Percentiles rank a stretch among this genome's conserved stretches.
Conservation (phyloP, 257 asterid species). For the Eucommia ulmoides region DNA sequence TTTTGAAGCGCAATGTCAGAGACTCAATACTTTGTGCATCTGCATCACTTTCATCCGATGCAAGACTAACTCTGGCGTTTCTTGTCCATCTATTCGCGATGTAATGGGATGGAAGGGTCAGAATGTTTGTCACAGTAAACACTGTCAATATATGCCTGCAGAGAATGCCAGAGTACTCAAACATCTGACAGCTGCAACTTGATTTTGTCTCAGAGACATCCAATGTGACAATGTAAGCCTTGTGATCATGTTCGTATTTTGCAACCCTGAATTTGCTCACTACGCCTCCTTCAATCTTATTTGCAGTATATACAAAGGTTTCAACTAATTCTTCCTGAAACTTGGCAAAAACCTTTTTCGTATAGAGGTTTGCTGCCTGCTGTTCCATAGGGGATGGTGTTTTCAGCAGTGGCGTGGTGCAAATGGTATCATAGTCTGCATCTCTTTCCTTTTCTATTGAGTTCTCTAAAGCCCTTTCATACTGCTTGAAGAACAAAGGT, state of each 20-base stretch:
- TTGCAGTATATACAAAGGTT: constrained; percentile 90
- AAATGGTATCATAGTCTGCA: constrained; percentile 65
- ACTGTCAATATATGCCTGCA: constrained; percentile 91
- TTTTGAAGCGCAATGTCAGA: constrained; percentile 49
- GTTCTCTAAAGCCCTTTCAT: constrained; percentile 76
- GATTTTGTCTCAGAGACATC: constrained; percentile 60
- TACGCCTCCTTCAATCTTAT: constrained; percentile 56
- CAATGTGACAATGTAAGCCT: constrained; percentile 52
- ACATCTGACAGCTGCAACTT: constrained; percentile 82
- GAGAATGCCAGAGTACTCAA: constrained; percentile 72
- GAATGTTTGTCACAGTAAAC: constrained; percentile 89
- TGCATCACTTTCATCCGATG: constrained; percentile 38
- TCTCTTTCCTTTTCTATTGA: constrained; percentile 71
- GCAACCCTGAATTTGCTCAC: constrained; percentile 76
- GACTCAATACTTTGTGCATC: constrained; percentile 39
- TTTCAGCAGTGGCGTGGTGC: constrained; percentile 60
- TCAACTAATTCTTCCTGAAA: constrained; percentile 92
- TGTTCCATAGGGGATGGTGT: constrained; percentile 97
- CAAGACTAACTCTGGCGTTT: constrained; percentile 49
- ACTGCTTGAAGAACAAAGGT: constrained; percentile 85
- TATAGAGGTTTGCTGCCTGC: constrained; percentile 68
- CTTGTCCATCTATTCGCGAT: constrained; percentile 88
- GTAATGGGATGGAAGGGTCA: constrained; percentile 70
- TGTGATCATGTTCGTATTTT: constrained; percentile 70
- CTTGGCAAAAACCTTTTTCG: constrained; percentile 59